These are phyloP conservation scores for Nothophaeocryptopus gaeumannii DNA, from an alignment of 2,329 filamentous ascomycete species.

Conservation along the genomic window DNA sequence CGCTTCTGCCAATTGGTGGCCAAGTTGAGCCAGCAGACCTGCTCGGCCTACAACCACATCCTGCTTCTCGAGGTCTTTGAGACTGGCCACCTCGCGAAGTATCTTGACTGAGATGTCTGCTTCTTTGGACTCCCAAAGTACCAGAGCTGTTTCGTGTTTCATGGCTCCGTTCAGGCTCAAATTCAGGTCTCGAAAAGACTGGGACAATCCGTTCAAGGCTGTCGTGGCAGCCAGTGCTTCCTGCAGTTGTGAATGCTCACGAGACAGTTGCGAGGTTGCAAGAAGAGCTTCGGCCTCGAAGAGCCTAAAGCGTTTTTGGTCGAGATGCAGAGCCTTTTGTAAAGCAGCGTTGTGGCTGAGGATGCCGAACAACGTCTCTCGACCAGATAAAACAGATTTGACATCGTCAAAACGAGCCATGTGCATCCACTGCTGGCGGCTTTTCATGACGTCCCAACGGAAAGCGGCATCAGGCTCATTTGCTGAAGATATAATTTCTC, in stretches of 20 bases:
- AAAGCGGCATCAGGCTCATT: slow-evolving; percentile 60
- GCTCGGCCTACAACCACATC: slow-evolving; percentile 69
- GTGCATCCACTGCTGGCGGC: slow-evolving; percentile 70
- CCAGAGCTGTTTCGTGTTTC: slow-evolving; percentile 79
- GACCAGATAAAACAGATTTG: slow-evolving; percentile 74
- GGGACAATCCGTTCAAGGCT: slow-evolving; percentile 73
- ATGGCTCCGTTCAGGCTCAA: slow-evolving; percentile 74
- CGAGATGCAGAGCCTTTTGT: slow-evolving; percentile 59
- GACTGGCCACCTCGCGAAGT: slow-evolving; percentile 69
- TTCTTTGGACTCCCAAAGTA: slow-evolving; percentile 92
- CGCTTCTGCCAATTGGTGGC: slow-evolving; percentile 83
- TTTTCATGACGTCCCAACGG: slow-evolving; percentile 62
- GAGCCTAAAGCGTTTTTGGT: slow-evolving; percentile 62
- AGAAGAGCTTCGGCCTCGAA: slow-evolving; percentile 76
- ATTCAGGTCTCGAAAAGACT: slow-evolving; percentile 65
- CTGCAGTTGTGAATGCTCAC: slow-evolving; percentile 77
- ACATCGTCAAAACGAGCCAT: slow-evolving; percentile 69
- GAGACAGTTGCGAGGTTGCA: slow-evolving; percentile 69
- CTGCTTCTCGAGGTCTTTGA: slow-evolving; percentile 63
- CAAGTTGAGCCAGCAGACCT: slow-evolving; percentile 81
- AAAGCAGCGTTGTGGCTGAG: slow-evolving; percentile 69
- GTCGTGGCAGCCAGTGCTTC: slow-evolving; percentile 85
- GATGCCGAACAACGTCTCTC: slow-evolving; percentile 77
- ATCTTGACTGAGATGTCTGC: slow-evolving; percentile 84
- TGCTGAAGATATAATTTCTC: slow-evolving; percentile 67